Evolutionary conservation across 169 alveolate genomes (phyloP), one percentile per base, ranked within the genome.

Genomic region (Plasmodium gallinaceum): DNA sequence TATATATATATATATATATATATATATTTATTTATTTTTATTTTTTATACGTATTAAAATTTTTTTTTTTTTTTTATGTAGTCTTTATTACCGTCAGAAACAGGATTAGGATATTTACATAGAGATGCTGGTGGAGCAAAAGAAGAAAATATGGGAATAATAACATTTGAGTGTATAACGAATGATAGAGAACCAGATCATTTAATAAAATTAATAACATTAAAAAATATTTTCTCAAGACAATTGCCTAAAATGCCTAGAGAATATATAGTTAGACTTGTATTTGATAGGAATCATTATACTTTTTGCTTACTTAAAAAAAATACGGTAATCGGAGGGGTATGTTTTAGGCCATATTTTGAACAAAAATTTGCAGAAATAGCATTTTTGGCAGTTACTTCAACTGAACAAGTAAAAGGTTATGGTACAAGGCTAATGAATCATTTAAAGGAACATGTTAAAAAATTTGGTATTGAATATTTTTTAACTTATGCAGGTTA

Each of bases 221-320:
- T 98, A 22, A 98, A 98, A 92, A 97, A 97, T 76, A 98, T 98
- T 16, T 97, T 98, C 72, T 97, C 99, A 14, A 97, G 99, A 42
- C 99, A 98, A 88, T 95, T 98, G 20, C 99, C 99, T 7, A 97
- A 98, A 92, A 98, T 98, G 99, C 99, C 99, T 42, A 94, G 99
- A 83, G 99, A 98, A 87, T 98, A 98, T 94, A 98, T 98, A 37
- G 99, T 97, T 7, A 95, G 99, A 66, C 95, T 98, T 20, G 99
- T 98, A 18, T 96, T 98, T 87, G 99, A 98, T 92, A 88, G 99
- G 54, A 95, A 96, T 60, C 99, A 98, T 88, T 98, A 97, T 93
- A 95, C 99, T 8, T 98, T 98, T 96, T 95, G 99, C 43, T 95
- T 98, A 46, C 62, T 96, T 68, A 97, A 97, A 91, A 96, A 95